Evolutionary conservation across 768 basidiomycete species (phyloP).

Genomic region (Termitomyces sp.): DNA sequence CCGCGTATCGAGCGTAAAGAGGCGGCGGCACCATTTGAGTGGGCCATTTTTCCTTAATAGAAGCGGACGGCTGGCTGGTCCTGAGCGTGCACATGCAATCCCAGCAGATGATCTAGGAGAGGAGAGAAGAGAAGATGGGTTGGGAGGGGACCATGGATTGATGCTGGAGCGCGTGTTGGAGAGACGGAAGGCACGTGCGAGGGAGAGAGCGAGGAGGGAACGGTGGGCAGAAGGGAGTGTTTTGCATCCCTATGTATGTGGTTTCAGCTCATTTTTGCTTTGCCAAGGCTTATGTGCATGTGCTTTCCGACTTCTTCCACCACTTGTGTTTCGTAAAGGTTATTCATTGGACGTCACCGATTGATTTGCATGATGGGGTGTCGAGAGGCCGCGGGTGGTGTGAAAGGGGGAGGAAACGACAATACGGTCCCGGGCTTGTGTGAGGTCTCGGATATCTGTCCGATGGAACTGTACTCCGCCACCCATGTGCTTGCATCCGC

Average conservation of each 20-base stretch:
- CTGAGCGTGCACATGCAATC: slow-evolving; percentile 1
- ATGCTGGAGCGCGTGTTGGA: slow-evolving; percentile 4
- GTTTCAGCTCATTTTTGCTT: neutral
- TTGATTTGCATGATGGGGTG: slow-evolving; percentile 26
- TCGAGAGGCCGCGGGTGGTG: neutral
- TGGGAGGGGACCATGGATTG: neutral
- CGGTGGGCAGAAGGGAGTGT: slow-evolving; percentile 6
- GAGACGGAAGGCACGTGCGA: neutral
- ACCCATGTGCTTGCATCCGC: no score
- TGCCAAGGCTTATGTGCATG: neutral
- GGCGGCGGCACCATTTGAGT: slow-evolving; percentile 25
- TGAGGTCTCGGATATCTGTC: neutral
- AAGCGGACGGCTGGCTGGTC: slow-evolving; percentile 12
- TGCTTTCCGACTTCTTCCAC: neutral
- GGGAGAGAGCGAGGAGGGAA: neutral
- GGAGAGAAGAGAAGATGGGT: neutral
- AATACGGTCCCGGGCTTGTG: neutral
- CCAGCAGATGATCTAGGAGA: neutral
- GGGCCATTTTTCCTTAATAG: slow-evolving; percentile 24
- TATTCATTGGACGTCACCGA: slow-evolving; percentile 39
- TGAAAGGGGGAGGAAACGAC: neutral
- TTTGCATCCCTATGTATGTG: slow-evolving; percentile 15
- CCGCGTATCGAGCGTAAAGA: neutral
- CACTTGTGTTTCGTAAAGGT: slow-evolving; percentile 21
- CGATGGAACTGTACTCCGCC: no score